A percentile compares a stretch with the other conserved stretches of the same genome.
phyloP scores from a whole-genome alignment of 2,329 filamentous ascomycete genomes.

The Ascochyta pisi region DNA sequence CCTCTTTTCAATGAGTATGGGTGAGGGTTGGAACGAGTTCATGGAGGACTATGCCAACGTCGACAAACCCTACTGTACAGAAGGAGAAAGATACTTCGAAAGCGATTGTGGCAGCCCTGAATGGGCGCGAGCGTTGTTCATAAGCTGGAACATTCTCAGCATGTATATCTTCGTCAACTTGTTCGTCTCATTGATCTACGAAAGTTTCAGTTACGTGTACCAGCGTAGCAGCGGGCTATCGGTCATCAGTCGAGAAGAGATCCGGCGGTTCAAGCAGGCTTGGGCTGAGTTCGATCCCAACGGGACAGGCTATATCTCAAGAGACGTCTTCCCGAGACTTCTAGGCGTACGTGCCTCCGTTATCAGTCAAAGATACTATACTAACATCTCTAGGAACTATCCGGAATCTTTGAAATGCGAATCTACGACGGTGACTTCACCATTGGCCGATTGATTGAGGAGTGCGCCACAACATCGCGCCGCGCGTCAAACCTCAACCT shows the following conservation, averaged over 20 bases:
- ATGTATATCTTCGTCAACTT: conserved; percentile 99
- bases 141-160: conserved; percentile 98
- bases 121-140: conserved; percentile 90
- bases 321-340: conserved; percentile 85
- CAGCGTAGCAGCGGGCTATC: conserved; percentile 93
- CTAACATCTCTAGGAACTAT: conserved; percentile 68
- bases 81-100: conserved; percentile 73
- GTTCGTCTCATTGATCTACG: conserved; percentile 98
- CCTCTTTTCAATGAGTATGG: conserved; percentile 89
- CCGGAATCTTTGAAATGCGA: conserved; percentile 95
- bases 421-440: conserved; percentile 93
- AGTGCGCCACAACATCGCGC: conserved; percentile 69
- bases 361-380: neutral
- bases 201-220: conserved; percentile 99
- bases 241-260: conserved; percentile 89
- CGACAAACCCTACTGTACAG: conserved; percentile 79
- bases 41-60: conserved; percentile 95
- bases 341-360: conserved; percentile 67
- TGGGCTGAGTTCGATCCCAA: conserved; percentile 96
- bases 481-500: conserved; percentile 57
- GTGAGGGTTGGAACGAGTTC: conserved; percentile 94
- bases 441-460: conserved; percentile 83
- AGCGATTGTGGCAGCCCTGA: conserved; percentile 91
- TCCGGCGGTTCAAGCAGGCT: conserved; percentile 95
- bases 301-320: conserved; percentile 88